A percentile compares a stretch with the other conserved stretches of the same genome.
Conservation (phyloP, 2,329 filamentous ascomycete species). For the Microsporum audouinii region DNA sequence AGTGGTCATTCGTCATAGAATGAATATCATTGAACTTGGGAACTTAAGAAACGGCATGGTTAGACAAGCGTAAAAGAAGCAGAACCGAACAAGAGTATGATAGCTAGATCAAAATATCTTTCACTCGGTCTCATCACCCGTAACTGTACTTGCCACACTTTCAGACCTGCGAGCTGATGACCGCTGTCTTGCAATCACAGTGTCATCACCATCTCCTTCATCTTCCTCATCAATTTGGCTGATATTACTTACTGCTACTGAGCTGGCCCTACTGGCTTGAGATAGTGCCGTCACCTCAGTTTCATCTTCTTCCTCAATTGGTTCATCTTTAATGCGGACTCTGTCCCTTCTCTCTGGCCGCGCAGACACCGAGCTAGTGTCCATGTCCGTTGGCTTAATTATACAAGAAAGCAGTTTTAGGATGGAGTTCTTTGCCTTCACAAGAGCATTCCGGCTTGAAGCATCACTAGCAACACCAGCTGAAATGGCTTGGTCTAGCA, state of each 20-base stretch:
- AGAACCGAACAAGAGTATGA: neutral
- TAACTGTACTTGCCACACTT: conserved; percentile 9
- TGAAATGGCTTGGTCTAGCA: conserved; percentile 47
- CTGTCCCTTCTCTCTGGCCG: neutral
- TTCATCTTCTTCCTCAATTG: conserved; percentile 8
- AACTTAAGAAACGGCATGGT: neutral
- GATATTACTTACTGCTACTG: neutral
- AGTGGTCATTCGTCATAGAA: neutral
- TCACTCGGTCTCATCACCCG: conserved; percentile 8
- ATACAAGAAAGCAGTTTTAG: conserved; percentile 29
- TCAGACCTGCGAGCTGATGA: conserved; percentile 4
- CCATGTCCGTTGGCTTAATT: neutral
- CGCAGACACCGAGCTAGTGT: neutral
- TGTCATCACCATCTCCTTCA: conserved; percentile 13
- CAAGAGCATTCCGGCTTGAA: conserved; percentile 34
- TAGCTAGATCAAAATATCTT: neutral
- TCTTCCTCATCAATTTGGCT: conserved; percentile 9
- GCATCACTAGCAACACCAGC: conserved; percentile 33
- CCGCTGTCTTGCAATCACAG: conserved; percentile 8
- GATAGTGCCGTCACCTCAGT: neutral
- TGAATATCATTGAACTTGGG: neutral
- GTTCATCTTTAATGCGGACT: conserved; percentile 9
- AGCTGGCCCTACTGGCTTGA: neutral
- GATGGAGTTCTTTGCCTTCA: conserved; percentile 36
- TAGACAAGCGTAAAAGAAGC: neutral